phyloP scores from a whole-genome alignment of 2,329 filamentous ascomycete species.

The Trichoderma sp. region DNA sequence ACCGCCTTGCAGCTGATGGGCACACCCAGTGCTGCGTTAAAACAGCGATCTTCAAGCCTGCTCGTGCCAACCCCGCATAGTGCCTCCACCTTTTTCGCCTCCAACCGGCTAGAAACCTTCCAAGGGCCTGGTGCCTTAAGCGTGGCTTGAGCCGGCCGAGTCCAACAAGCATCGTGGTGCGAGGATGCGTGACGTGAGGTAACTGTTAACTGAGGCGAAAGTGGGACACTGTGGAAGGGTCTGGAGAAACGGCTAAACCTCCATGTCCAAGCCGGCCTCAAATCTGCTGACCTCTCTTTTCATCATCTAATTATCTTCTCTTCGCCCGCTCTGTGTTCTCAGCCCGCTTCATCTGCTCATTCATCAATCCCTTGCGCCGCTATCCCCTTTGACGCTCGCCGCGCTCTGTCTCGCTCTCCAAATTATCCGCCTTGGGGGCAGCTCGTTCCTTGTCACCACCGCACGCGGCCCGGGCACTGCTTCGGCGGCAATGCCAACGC shows the following conservation, averaged over 20 bases:
- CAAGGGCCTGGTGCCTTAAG: slow-evolving; percentile 16
- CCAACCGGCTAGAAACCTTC: slow-evolving; percentile 8
- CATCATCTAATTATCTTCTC: neutral
- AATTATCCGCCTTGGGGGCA: neutral
- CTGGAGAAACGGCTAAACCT: slow-evolving; percentile 7
- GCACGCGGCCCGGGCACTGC: neutral
- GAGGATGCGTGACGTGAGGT: slow-evolving; percentile 16
- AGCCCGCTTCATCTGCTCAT: neutral
- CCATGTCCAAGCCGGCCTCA: slow-evolving; percentile 2
- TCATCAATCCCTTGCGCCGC: neutral
- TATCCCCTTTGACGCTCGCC: neutral
- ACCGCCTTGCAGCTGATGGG: neutral
- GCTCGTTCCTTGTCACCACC: neutral
- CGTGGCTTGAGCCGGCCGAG: slow-evolving; percentile 3
- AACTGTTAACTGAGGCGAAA: slow-evolving; percentile 7
- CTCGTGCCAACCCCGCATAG: slow-evolving; percentile 17
- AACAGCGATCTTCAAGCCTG: slow-evolving; percentile 11
- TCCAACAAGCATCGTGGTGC: slow-evolving; percentile 13
- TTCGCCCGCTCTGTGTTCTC: neutral
- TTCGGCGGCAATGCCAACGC: neutral
- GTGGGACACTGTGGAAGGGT: slow-evolving; percentile 17
- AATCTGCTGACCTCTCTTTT: slow-evolving; percentile 18
- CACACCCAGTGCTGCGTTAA: neutral
- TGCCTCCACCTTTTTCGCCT: slow-evolving; percentile 7
- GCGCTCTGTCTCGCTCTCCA: neutral